phyloP scores from a whole-genome alignment of 2,329 filamentous ascomycete species.

The Ceratocystiopsis sp. region DNA sequence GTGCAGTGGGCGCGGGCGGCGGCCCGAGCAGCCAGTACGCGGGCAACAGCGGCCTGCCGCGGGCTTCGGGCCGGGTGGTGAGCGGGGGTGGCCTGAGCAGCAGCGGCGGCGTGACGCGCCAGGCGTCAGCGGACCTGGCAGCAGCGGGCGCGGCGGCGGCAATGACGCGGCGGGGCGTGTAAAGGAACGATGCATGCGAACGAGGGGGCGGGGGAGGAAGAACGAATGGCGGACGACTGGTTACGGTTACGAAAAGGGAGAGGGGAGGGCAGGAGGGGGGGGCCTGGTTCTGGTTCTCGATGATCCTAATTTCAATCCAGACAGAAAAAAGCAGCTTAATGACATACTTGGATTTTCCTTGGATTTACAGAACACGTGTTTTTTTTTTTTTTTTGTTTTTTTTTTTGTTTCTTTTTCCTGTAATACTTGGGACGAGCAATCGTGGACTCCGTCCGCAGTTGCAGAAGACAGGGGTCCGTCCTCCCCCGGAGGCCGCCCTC shows the following conservation, averaged over 20 bases:
- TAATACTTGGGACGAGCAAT: too few relatives aligned
- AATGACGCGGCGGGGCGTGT: constrained; percentile 32
- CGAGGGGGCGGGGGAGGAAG: too few relatives aligned
- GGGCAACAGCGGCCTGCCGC: constrained; percentile 32
- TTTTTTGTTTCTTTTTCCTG: background rate
- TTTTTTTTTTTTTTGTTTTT: background rate
- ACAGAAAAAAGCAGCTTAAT: background rate
- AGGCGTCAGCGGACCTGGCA: constrained; percentile 38
- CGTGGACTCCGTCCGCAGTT: too few relatives aligned
- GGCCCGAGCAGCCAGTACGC: constrained; percentile 16
- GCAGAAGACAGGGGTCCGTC: too few relatives aligned
- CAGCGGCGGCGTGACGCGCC: background rate
- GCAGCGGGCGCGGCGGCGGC: constrained; percentile 41
- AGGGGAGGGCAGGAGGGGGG: too few relatives aligned
- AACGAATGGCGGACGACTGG: too few relatives aligned
- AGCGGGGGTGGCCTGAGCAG: constrained; percentile 17
- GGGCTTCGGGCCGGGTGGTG: constrained; percentile 37
- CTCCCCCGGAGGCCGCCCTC: too few relatives aligned
- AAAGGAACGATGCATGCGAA: too few relatives aligned
- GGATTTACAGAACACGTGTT: background rate
- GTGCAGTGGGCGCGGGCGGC: constrained; percentile 24
- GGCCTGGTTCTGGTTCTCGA: too few relatives aligned
- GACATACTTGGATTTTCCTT: background rate
- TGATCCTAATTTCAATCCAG: too few relatives aligned
- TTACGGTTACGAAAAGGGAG: too few relatives aligned